A percentile compares a stretch with the other conserved stretches of the same genome.
Conservation (phyloP, 2,329 filamentous ascomycete genomes). For the Aureobasidium sp. region DNA sequence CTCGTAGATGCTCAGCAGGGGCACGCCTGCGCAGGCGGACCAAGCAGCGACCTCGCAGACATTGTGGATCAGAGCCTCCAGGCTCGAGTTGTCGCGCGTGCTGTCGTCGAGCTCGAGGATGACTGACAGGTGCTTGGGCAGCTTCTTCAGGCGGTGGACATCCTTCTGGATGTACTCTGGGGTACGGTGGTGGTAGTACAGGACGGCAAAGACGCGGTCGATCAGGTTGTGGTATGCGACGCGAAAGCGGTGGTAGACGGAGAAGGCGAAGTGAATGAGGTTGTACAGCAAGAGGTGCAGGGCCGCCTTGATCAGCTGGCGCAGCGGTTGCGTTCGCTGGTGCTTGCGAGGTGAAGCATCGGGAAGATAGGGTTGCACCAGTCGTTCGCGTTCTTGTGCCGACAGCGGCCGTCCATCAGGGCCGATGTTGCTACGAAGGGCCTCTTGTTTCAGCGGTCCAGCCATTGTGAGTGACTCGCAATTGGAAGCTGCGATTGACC, state of each 20-base stretch:
- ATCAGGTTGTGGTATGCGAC: conserved; percentile 69
- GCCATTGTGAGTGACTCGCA: conserved; percentile 18
- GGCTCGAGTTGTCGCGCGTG: conserved; percentile 57
- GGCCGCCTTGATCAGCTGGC: conserved; percentile 41
- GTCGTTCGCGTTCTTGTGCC: conserved; percentile 23
- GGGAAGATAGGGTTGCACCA: conserved; percentile 28
- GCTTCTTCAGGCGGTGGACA: conserved; percentile 60
- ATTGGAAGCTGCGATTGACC: neutral
- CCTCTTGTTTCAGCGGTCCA: conserved; percentile 20
- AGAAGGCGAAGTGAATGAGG: conserved; percentile 72
- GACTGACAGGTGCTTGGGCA: conserved; percentile 81
- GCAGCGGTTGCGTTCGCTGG: conserved; percentile 10
- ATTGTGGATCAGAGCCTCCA: conserved; percentile 82
- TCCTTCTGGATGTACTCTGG: conserved; percentile 88
- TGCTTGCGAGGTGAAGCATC: neutral
- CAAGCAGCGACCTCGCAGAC: conserved; percentile 86
- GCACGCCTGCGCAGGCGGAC: conserved; percentile 84
- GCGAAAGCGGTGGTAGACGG: conserved; percentile 74
- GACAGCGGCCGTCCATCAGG: conserved; percentile 20
- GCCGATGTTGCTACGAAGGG: conserved; percentile 23
- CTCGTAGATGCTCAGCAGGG: conserved; percentile 83
- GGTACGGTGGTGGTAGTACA: conserved; percentile 92
- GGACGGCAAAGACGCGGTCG: conserved; percentile 68
- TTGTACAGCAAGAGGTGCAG: conserved; percentile 60
- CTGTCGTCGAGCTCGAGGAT: conserved; percentile 68